Conservation (phyloP, 345 rosid species). For the Lepidium aucheri region DNA sequence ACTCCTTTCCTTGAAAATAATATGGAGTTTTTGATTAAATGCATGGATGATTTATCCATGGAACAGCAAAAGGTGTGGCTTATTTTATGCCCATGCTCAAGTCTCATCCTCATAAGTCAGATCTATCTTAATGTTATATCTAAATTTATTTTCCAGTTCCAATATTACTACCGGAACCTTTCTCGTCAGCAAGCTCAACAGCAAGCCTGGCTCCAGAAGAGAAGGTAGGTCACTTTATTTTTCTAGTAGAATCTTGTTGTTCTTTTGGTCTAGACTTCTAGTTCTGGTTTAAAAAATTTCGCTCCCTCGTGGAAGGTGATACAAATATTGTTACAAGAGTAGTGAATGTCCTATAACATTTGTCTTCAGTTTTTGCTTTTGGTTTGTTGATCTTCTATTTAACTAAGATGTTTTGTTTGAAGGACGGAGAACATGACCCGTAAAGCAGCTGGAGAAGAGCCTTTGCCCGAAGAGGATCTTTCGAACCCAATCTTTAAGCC, state of each 20-base stretch:
- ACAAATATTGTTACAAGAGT: not conserved
- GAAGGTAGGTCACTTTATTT: constrained; percentile 43
- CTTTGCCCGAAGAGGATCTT: constrained; percentile 96
- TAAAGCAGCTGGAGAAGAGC: constrained; percentile 85
- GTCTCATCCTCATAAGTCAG: not conserved
- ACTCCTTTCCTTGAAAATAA: constrained; percentile 82
- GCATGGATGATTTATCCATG: constrained; percentile 89
- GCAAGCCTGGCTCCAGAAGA: constrained; percentile 98
- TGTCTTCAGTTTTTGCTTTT: not conserved
- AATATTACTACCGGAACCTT: constrained; percentile 70
- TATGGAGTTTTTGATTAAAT: constrained; percentile 89
- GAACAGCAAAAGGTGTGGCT: constrained; percentile 88
- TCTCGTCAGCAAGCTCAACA: constrained; percentile 97
- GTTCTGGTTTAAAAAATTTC: not conserved
- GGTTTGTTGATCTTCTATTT: not conserved
- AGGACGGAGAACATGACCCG: constrained; percentile 91
- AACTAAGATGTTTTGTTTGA: constrained; percentile 15
- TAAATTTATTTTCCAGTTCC: constrained; percentile 49
- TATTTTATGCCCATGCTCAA: not conserved
- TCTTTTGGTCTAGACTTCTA: not conserved
- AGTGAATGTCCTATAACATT: not conserved
- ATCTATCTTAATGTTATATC: not conserved
- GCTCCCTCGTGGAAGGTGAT: not conserved
- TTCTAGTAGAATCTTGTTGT: not conserved
- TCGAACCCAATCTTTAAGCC: constrained; percentile 88